Base-by-base conservation (phyloP, 495 filamentous ascomycete species). In the Trichocladium antarcticum region DNA sequence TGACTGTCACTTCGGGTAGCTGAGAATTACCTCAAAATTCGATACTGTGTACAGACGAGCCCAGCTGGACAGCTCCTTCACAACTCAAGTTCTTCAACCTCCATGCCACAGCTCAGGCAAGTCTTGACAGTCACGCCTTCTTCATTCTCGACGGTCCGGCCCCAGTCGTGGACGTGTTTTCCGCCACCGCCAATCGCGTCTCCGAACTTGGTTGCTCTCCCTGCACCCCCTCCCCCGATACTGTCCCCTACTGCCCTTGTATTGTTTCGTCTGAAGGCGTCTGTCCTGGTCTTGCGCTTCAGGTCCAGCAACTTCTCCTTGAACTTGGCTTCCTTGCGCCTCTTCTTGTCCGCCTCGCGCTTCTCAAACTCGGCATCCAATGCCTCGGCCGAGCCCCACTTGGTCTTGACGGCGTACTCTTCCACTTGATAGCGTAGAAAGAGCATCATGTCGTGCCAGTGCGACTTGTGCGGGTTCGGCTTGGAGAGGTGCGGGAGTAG, bases 361-460 rank as follows among this genome's bases (percentile, higher is more conserved):
- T 74, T 78, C 64, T 84, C 84, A 61, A 92, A 97, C 65, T 98
- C 93, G 19, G 77, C 85, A 61, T 98, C 93, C 27, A 98, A 67
- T 21, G 79, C 82, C 55, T 92, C 89, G 0, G 82, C 59, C 0
- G 82, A 85, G 0, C 90, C 92, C 92, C 92, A 97, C 61, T 84
- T 87, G 8, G 73, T 61, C 0, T 74, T 79, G 57, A 95, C 84
- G 1, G 87, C 92, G 59, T 94, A 95, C 40, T 85, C 85, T 57
- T 98, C 92, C 1, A 98, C 83, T 59, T 98, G 93, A 50, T 81
- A 96, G 0, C 93, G 82, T 8, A 98, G 72, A 61, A 85, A 98
- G 0, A 98, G 78, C 85, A 92, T 92, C 92, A 98, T 97, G 69
- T 92, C 87, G 58, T 95, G 89, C 87, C 87, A 98, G 29, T 89